Evolutionary conservation across 2,329 filamentous ascomycete species (phyloP), one percentile per base, ranked within the genome.

Genomic region (Cladorrhinum sp.): DNA sequence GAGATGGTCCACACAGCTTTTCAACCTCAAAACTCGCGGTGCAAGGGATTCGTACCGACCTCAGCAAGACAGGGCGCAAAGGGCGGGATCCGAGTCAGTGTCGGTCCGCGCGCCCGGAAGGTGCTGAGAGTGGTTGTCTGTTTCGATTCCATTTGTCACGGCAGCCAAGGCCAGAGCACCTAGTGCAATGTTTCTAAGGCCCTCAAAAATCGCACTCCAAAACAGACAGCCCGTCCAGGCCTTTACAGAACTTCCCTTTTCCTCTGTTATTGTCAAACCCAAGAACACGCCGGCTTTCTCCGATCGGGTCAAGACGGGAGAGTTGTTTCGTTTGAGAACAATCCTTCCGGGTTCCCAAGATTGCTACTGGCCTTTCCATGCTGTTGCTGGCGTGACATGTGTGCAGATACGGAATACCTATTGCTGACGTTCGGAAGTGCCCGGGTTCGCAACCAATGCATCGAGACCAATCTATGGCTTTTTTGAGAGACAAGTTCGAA

Each of bases 81-180:
- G 12, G 33, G 16, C 12, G 8, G 42, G 36, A 18, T 8, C 26
- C 24, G 54, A 57, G 39, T 48, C 24, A 49, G 39, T 24, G 36
- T 49, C 54, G 54, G 54, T 49, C 54, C 54, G 54, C 54, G 12
- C 39, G 49, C 7, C 54, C 54, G 54, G 24, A 20, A 46, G 20
- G 9, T 16, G 54, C 24, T 14, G 14, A n/a, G 39, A 21, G 54
- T 42, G 39, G 39, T 20, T 24, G 28, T 48, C 21, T 30, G n/a
- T 26, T 50, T 23, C 48, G 58, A 56, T 55, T 60, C 53, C 42
- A 60, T 60, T 56, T 60, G 58, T 60, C 58, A 60, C 42, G 28
- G 28, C 50, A 28, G 51, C 30, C 33, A 24, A 21, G 46, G 16
- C 56, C 50, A 52, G 56, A 52, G 56, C 28, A 42, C 48, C 55